Conservation (phyloP, 1,284 basidiomycete genomes). For the Cutaneotrichosporon spelunceum region DNA sequence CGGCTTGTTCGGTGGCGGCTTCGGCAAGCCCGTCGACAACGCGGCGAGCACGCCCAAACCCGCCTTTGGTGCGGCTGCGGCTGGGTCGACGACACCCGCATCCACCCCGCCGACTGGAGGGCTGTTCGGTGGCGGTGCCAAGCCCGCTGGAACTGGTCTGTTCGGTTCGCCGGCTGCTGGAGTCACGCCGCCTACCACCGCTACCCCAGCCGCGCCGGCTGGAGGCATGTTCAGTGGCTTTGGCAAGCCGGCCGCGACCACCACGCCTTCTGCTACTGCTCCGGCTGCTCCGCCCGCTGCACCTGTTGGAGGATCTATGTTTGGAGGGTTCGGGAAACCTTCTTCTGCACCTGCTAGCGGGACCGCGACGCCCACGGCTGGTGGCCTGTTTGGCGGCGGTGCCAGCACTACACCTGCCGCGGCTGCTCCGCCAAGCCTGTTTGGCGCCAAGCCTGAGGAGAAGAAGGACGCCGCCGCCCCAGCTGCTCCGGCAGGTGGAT, state of each 20-base stretch:
- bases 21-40: conserved; percentile 18
- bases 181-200: conserved; percentile 15
- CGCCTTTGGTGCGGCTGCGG: conserved; percentile 37
- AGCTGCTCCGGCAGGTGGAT: conserved; percentile 21
- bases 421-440: conserved; percentile 36
- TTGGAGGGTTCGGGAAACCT: conserved; percentile 20
- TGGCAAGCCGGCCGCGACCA: conserved; percentile 35
- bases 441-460: conserved; percentile 27
- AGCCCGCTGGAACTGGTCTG: conserved; percentile 20
- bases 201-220: conserved; percentile 14
- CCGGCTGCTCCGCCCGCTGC: conserved; percentile 9
- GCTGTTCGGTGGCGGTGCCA: conserved; percentile 20
- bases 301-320: conserved; percentile 11
- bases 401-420: conserved; percentile 12
- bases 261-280: conserved; percentile 38
- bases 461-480: conserved; percentile 4
- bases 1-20: conserved; percentile 8
- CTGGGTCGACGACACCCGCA: conserved; percentile 36
- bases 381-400: conserved; percentile 34
- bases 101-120: conserved; percentile 32
- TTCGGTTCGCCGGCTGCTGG: conserved; percentile 27
- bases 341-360: neutral
- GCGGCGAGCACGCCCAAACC: conserved; percentile 44
- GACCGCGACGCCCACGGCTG: conserved; percentile 7
- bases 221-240: conserved; percentile 19